Evolutionary conservation across 345 rosid species (phyloP).

Genomic region (Citrus sp.): DNA sequence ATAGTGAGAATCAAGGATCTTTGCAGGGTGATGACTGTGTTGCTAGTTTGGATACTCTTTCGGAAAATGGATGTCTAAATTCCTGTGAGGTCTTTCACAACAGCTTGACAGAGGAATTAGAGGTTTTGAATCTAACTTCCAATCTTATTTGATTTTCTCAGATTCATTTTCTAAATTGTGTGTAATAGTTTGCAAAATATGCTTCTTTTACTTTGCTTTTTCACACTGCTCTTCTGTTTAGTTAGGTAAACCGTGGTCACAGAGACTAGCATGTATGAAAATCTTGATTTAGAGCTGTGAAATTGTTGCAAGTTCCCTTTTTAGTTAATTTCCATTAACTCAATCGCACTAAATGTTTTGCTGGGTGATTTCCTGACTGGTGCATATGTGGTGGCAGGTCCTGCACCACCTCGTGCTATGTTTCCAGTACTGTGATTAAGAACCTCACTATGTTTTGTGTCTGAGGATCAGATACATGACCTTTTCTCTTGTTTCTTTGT

Average conservation of each 20-base stretch:
- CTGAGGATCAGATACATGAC: constrained; percentile 26
- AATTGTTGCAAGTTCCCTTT: constrained; percentile 7
- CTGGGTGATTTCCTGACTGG: constrained; percentile 38
- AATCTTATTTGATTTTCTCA: background rate
- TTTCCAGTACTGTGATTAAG: constrained; percentile 53
- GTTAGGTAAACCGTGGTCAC: constrained; percentile 2
- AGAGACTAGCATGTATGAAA: constrained; percentile 3
- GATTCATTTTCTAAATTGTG: background rate
- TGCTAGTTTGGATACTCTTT: constrained; percentile 31
- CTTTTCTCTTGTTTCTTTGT: constrained; percentile 4
- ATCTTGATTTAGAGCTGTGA: constrained; percentile 2
- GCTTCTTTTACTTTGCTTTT: background rate
- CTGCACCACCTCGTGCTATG: constrained; percentile 56
- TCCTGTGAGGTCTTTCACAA: constrained; percentile 29
- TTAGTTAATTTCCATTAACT: constrained; percentile 9
- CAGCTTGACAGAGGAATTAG: constrained; percentile 41
- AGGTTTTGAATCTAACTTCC: constrained; percentile 45
- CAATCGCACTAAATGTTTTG: constrained; percentile 16
- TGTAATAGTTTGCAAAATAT: background rate
- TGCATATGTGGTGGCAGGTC: constrained; percentile 77
- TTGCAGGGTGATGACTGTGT: constrained; percentile 45
- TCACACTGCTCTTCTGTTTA: background rate
- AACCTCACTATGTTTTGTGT: constrained; percentile 31
- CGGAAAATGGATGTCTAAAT: constrained; percentile 40
- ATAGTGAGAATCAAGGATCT: constrained; percentile 41